Base-by-base conservation (phyloP, 1,284 basidiomycete species). In the Sporisorium graminicola region DNA sequence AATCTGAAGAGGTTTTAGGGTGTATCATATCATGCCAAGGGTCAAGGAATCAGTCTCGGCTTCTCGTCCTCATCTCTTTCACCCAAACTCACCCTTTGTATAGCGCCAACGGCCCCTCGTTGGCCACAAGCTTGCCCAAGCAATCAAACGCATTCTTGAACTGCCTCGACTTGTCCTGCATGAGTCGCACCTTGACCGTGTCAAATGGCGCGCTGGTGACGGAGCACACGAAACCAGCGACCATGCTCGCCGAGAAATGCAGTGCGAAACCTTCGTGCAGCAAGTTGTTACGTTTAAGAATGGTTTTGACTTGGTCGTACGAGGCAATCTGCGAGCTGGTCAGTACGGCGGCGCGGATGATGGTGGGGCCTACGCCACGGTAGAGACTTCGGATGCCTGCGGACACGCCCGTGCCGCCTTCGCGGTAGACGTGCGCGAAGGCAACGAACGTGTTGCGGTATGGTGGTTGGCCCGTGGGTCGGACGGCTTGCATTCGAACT, bases 61-160 rank as follows among this genome's bases (percentile, higher is more conserved):
- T 14, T 2, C n/a, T 20, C 42, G 20, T 20, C 43, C n/a, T 13
- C 29, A 4, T 13, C 13, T 24, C 20, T 52, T 13, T 2, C 13
- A 22, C 14, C 12, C 16, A 2, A 6, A 64, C 73, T 67, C 40
- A 75, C 69, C 79, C 79, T 53, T 80, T 80, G 29, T 78, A 82
- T 31, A 82, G 51, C 10, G 77, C 80, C 42, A 82, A 33, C 13
- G 77, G 74, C 10, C 80, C 80, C 55, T 82, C 80, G 37, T 78
- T 77, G 1, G 59, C 46, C 13, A 80, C 43, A 10, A 82, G 57
- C 40, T 72, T 74, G 26, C 49, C 65, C 12, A 79, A n/a, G 52
- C 72, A 75, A 31, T 78, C 72, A 5, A 78, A 56, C 3, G 80
- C 74, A 18, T 63, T 75, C 24, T 54, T 65, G 64, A 72, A 71